Evolutionary conservation across 2,329 filamentous ascomycete genomes (phyloP), one percentile per base, ranked within the genome.

Genomic region (Clonostachys rosea): DNA sequence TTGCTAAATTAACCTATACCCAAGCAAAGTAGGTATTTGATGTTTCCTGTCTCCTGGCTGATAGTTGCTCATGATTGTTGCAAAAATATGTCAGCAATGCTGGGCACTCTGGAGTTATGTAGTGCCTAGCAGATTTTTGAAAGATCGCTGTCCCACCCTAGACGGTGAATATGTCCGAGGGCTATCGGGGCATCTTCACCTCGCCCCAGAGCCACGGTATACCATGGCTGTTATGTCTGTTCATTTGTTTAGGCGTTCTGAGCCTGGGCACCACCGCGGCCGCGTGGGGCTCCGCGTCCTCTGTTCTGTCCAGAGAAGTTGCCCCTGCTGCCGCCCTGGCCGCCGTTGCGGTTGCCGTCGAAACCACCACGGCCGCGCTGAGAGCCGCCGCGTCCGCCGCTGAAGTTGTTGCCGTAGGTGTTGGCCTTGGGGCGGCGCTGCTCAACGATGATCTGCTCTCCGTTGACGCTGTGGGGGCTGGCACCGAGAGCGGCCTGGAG

Each of bases 381-480:
- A 44, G 66, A 58, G 53, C 79, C 79, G 45, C 85, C 84, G 51
- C 86, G 81, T 54, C 75, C 76, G 57, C 75, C 75, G 62, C 81
- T 83, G 68, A 83, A 86, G 62, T 81, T 81, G 49, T 87, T 84
- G 46, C 84, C 87, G 54, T 84, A 89, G 47, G 83, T 81, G 52
- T 74, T 79, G 42, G 83, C 74, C 68, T 90, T 89, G 57, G 87
- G 82, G 55, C 90, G 89, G 53, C 94, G 91, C 64, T 92, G 89
- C 71, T 97, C 94, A 48, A 99, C 87, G 52, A 82, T 77, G 58
- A 99, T 86, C 59, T 82, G 84, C 67, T 96, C 87, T 56, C 84
- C 87, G 58, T 87, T 89, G 53, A 99, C 81, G 41, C 80, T 79
- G 70, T 95, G 90, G 35, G 92, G 92, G 72, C 95, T 97, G 56